Evolutionary conservation across 163 green algal species (phyloP).

Genomic region (Volvox carteri): DNA sequence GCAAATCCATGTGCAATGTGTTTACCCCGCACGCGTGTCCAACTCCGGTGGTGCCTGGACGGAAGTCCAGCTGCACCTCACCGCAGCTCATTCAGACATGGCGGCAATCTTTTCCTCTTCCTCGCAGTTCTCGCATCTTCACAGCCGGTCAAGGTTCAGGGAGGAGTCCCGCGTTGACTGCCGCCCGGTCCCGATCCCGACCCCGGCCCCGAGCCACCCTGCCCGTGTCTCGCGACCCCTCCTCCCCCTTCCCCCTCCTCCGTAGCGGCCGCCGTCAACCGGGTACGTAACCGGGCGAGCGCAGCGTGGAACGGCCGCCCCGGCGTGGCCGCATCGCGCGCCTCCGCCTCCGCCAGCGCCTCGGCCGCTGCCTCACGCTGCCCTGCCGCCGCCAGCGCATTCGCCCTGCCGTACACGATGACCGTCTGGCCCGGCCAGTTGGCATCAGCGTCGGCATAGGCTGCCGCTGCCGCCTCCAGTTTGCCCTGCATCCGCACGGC

Average conservation of each 20-base stretch:
- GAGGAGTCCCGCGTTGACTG: no score
- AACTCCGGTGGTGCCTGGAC: no score
- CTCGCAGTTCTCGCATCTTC: no score
- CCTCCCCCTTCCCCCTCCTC: not conserved
- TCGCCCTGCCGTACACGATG: constrained; percentile 24
- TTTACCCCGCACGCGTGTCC: no score
- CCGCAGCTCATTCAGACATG: no score
- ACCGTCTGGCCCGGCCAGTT: constrained; percentile 55
- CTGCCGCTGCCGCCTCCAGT: constrained; percentile 19
- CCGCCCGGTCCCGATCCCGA: no score
- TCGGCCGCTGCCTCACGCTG: not conserved
- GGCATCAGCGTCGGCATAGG: constrained; percentile 45
- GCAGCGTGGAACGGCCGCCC: constrained; percentile 17
- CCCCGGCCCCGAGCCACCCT: no score
- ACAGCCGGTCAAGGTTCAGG: no score
- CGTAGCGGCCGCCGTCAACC: not conserved
- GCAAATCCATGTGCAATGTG: no score
- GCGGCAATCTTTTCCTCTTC: no score
- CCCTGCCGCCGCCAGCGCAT: constrained; percentile 28
- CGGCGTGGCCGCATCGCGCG: not conserved
- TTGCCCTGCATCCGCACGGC: constrained; percentile 43
- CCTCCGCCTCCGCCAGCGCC: constrained; percentile 30
- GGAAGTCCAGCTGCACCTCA: no score
- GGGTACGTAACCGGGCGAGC: not conserved
- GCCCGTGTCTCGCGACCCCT: not conserved